Evolutionary conservation across 139 green algal species (phyloP), one percentile per base, ranked within the genome.

Genomic region (Chlorella vulgaris): DNA sequence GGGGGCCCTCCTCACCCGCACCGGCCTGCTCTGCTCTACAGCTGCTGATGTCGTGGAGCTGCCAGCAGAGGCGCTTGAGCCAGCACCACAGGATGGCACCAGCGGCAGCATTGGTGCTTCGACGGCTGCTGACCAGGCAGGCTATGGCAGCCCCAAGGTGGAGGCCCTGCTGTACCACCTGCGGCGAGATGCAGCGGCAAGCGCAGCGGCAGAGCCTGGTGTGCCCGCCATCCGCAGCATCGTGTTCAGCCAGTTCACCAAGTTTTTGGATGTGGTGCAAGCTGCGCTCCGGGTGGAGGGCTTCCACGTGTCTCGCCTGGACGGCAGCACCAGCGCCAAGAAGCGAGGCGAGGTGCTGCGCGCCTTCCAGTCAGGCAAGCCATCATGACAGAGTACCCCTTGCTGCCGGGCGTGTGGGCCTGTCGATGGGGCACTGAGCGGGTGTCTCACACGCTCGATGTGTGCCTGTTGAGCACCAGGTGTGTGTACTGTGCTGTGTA

Each of bases 241-340:
- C 22, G 92, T 98, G n/a, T 98, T 98, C 86, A 91, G 78, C 19
- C 95, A 98, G 84, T 98, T 94, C 91, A 98, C 92, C 6, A 78
- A 47, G 47, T 78, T 31, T 15, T 29, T 15, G 69, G 42, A 26
- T 35, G 13, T 40, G 28, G 7, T 0, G 1, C 22, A 13, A 38
- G 22, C 84, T 21, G 84, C 85, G 15, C 83, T 97, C 29, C 51
- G 81, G 7, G 69, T 68, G 5, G 75, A 78, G 19, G 66, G 76
- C 35, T 68, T 80, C 24, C 7, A 18, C 26, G 28, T 29, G 31
- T 70, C 18, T 0, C 86, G 95, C 40, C 83, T 98, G 36, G 95
- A 98, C 69, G 95, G 95, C 68, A 93, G 78, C 38, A 95, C 95
- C 85, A 88, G 47, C 4, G 84, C 95, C 28, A 75, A 90, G 51